Percentiles rank a stretch among this genome's conserved stretches.
phyloP scores from a whole-genome alignment of 1,139 yeast species.

The Nakaseomyces uthaithaninus region DNA sequence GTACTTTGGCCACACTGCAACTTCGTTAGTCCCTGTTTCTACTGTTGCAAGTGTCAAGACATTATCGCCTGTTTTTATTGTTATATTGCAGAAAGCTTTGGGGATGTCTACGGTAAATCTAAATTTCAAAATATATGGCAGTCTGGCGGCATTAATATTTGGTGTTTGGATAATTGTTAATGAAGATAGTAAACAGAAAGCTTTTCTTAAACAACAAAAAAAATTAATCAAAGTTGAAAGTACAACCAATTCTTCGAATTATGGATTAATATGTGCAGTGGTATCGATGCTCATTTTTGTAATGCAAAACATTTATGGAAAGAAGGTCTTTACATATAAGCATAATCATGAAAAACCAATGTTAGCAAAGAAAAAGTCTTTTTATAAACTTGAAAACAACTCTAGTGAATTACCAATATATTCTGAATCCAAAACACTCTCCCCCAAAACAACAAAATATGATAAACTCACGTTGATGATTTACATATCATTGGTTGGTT shows the following conservation, averaged over 20 bases:
- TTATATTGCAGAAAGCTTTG: constrained; percentile 61
- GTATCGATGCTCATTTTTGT: constrained; percentile 81
- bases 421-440: constrained; percentile 5
- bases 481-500: constrained; percentile 79
- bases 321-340: constrained; percentile 62
- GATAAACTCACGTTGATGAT: constrained; percentile 84
- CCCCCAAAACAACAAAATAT: constrained; percentile 31
- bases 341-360: constrained; percentile 12
- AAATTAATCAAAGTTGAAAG: constrained; percentile 3
- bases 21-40: constrained; percentile 84
- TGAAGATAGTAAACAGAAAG: constrained; percentile 18
- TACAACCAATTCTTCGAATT: constrained; percentile 37
- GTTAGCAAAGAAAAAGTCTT: neutral
- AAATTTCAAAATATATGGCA: constrained; percentile 56
- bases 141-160: constrained; percentile 46
- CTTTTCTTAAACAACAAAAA: neutral
- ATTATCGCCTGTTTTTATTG: constrained; percentile 79
- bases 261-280: constrained; percentile 72
- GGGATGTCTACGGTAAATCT: constrained; percentile 50
- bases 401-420: constrained; percentile 6
- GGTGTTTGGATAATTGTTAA: constrained; percentile 34
- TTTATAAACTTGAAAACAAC: constrained; percentile 7
- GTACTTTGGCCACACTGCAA: constrained; percentile 82
- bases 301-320: constrained; percentile 86
- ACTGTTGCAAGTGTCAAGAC: constrained; percentile 92